A percentile compares a stretch with the other conserved stretches of the same genome.
Evolutionary conservation across 192 early-diverging fungal genomes (phyloP).

Genomic region (Rhizoclosmatium sp.): DNA sequence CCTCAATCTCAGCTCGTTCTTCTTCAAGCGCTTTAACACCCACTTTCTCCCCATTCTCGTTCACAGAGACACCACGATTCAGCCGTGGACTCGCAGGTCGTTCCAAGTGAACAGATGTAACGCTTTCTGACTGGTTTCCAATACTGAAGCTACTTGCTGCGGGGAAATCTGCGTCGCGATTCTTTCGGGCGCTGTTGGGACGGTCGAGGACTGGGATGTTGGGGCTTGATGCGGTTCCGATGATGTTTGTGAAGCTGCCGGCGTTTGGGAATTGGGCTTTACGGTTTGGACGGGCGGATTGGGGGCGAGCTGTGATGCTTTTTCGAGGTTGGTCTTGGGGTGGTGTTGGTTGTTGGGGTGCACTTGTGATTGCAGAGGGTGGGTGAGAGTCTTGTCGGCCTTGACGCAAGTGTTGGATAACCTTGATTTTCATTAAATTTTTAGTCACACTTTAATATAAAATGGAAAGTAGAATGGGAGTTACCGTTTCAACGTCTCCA

Average conservation of each 20-base stretch:
- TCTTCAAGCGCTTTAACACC: neutral
- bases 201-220: neutral
- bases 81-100: constrained; percentile 22
- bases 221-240: neutral
- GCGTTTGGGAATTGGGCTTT: constrained; percentile 52
- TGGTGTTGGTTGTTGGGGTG: too few relatives aligned
- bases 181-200: constrained; percentile 17
- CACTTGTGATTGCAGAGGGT: neutral
- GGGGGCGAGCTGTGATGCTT: constrained; percentile 44
- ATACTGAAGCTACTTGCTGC: constrained; percentile 21
- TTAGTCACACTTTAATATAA: neutral
- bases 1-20: neutral
- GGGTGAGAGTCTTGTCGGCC: neutral
- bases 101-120: constrained; percentile 12
- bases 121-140: neutral
- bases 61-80: neutral
- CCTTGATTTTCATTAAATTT: neutral
- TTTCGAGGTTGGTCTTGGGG: too few relatives aligned
- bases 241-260: constrained; percentile 44
- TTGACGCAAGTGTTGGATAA: constrained; percentile 14
- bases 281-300: constrained; percentile 58
- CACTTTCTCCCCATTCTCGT: neutral
- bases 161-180: neutral
- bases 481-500: constrained; percentile 30
- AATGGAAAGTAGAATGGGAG: neutral